Percentiles rank a stretch among this genome's conserved stretches.
Evolutionary conservation across 306 rosid genomes (phyloP).

Genomic region (Boehmeria nivea): DNA sequence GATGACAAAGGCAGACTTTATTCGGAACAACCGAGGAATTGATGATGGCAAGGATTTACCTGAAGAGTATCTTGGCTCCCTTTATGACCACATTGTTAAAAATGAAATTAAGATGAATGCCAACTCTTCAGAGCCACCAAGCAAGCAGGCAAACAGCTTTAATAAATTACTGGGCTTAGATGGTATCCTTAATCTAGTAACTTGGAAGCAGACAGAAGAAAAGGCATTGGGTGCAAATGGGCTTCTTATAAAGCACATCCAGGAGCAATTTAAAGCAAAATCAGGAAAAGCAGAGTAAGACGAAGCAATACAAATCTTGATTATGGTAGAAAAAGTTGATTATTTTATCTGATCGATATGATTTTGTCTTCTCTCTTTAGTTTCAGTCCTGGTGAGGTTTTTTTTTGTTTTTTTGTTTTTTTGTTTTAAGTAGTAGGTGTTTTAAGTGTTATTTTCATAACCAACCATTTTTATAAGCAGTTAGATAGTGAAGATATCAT

Average conservation of each 20-base stretch:
- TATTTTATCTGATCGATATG: neutral
- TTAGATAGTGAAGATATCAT: neutral
- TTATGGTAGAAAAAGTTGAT: constrained; percentile 8
- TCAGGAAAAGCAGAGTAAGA: constrained; percentile 98
- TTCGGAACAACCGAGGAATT: constrained; percentile 95
- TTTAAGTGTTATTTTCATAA: neutral
- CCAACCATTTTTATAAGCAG: neutral
- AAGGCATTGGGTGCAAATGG: constrained; percentile 95
- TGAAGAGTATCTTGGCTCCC: constrained; percentile 84
- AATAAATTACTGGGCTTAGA: constrained; percentile 89
- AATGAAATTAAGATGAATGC: constrained; percentile 95
- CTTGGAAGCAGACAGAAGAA: constrained; percentile 94
- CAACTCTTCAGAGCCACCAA: constrained; percentile 81
- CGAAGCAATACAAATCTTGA: neutral
- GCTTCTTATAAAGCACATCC: constrained; percentile 86
- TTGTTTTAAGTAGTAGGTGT: no score
- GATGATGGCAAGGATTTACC: constrained; percentile 97
- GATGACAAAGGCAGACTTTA: constrained; percentile 97
- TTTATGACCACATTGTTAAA: constrained; percentile 86
- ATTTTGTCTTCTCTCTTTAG: neutral
- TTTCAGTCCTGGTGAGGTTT: neutral
- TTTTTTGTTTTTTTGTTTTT: neutral
- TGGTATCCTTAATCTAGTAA: constrained; percentile 93
- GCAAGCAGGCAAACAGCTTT: constrained; percentile 90
- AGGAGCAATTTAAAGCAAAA: constrained; percentile 89